Percentiles rank a stretch among this genome's conserved stretches.
Evolutionary conservation across 148 eudicot species (phyloP).

Genomic region (Oxyria digyna): DNA sequence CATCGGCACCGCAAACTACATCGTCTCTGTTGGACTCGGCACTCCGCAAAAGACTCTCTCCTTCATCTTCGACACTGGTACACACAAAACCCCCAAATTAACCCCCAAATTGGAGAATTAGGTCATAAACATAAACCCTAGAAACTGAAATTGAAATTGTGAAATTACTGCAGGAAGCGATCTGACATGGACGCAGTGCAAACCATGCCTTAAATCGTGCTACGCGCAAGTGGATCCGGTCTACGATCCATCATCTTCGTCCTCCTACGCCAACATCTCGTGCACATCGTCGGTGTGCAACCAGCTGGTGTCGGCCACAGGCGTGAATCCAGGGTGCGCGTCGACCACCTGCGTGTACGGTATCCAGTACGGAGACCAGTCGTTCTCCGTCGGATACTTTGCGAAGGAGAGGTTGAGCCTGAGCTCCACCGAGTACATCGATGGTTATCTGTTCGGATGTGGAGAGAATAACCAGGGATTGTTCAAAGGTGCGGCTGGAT

Average conservation of each 20-base stretch:
- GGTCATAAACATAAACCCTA: not conserved
- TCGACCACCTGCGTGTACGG: constrained; percentile 42
- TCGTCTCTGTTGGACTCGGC: constrained; percentile 51
- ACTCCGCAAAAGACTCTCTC: constrained; percentile 40
- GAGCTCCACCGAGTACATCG: not conserved
- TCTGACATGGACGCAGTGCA: constrained; percentile 48
- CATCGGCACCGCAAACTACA: constrained; percentile 49
- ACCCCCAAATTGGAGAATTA: too few species aligned
- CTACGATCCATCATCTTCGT: constrained; percentile 38
- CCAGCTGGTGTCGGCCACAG: constrained; percentile 36
- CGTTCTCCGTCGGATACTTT: constrained; percentile 40
- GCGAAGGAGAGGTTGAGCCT: constrained; percentile 8
- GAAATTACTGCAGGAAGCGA: constrained; percentile 19
- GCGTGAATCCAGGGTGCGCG: constrained; percentile 35
- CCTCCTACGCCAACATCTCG: constrained; percentile 39
- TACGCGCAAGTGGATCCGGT: constrained; percentile 43
- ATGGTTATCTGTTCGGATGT: constrained; percentile 14
- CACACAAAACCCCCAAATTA: not conserved
- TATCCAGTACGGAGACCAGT: constrained; percentile 55
- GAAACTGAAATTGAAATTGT: not conserved
- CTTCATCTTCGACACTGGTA: constrained; percentile 65
- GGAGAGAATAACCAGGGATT: constrained; percentile 17
- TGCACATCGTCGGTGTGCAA: constrained; percentile 42
- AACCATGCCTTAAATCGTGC: constrained; percentile 46
- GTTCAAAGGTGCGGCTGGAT: constrained; percentile 13